Evolutionary conservation across 192 early-diverging fungal genomes (phyloP).

Genomic region (Piromyces sp.): DNA sequence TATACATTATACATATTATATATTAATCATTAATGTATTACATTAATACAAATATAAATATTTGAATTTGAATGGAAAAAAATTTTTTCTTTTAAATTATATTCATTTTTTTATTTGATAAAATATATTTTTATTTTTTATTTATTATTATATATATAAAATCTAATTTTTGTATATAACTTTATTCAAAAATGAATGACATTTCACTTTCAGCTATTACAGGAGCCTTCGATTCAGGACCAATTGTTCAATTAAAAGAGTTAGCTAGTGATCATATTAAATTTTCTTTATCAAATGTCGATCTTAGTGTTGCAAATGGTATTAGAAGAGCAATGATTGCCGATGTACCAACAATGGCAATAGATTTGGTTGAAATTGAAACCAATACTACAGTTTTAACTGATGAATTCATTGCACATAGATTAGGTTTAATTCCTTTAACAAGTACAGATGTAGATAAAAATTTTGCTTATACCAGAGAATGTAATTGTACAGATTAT

Average conservation of each 20-base stretch:
- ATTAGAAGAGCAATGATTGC: slow-evolving; percentile 90
- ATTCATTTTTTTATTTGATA: no score
- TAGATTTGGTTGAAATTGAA: slow-evolving; percentile 91
- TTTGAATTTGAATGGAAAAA: no score
- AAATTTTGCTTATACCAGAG: slow-evolving; percentile 59
- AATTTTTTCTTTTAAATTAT: no score
- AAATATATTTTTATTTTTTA: no score
- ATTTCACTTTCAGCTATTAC: neutral
- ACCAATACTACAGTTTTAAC: slow-evolving; percentile 80
- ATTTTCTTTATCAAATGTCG: neutral
- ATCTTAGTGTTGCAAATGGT: slow-evolving; percentile 59
- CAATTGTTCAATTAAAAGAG: neutral
- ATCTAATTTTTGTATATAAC: neutral
- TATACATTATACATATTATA: no score
- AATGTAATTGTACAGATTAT: slow-evolving; percentile 23
- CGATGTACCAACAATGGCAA: slow-evolving; percentile 94
- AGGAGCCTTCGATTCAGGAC: neutral
- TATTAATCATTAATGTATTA: no score
- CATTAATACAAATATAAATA: no score
- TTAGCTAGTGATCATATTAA: neutral
- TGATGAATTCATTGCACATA: slow-evolving; percentile 90
- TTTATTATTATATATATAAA: no score
- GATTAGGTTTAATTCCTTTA: slow-evolving; percentile 85
- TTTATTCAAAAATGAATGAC: neutral
- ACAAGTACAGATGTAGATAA: slow-evolving; percentile 53